These are phyloP conservation scores for Psilocybe cyanescens DNA, from an alignment of 768 basidiomycete genomes.

Conservation along the genomic window DNA sequence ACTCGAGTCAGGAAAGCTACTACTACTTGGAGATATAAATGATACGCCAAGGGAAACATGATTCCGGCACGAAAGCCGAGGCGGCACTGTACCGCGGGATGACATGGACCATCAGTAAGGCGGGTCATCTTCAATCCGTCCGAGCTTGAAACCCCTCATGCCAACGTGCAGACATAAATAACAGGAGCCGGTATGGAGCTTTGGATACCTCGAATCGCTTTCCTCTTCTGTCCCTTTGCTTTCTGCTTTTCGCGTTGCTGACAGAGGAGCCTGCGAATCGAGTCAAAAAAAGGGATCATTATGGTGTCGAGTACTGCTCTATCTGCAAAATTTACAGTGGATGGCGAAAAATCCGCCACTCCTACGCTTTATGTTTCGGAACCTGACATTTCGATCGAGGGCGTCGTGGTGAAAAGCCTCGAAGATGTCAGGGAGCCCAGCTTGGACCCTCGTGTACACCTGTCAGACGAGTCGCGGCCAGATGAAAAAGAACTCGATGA, in stretches of 20 bases:
- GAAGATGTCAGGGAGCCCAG: constrained; percentile 34
- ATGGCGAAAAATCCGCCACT: constrained; percentile 23
- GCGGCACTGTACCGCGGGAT: not conserved
- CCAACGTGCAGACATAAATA: not conserved
- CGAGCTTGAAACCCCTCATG: not conserved
- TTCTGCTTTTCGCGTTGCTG: not conserved
- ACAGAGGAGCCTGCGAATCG: no score
- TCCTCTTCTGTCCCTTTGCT: not conserved
- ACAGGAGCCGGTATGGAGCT: not conserved
- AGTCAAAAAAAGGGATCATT: not conserved
- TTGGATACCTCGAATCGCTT: not conserved
- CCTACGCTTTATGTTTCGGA: constrained; percentile 19
- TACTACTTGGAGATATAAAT: not conserved
- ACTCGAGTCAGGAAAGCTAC: not conserved
- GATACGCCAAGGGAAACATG: not conserved
- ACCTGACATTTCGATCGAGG: constrained; percentile 18
- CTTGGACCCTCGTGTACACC: constrained; percentile 41
- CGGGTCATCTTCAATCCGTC: not conserved
- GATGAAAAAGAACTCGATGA: constrained; percentile 36
- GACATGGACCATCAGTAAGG: not conserved
- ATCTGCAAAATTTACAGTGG: not conserved
- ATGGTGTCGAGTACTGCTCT: not conserved
- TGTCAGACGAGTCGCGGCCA: constrained; percentile 28
- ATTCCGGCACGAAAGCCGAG: not conserved
- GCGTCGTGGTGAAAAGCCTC: constrained; percentile 30